Conservation (phyloP, 495 filamentous ascomycete genomes). For the Pseudoneurospora amorphoporcata region DNA sequence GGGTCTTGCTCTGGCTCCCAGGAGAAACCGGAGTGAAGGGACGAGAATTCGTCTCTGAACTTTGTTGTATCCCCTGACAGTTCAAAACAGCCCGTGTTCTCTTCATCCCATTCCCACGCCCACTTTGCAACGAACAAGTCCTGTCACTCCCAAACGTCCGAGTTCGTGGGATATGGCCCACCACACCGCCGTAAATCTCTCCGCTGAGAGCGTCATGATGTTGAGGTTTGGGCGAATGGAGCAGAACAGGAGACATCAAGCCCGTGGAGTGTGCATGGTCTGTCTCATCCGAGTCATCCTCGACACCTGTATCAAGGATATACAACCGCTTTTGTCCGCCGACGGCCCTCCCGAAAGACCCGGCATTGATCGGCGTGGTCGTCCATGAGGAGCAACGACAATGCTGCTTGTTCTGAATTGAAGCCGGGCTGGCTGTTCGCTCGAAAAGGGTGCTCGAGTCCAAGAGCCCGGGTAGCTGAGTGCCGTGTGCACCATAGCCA, state of each 20-base stretch:
- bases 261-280: not conserved
- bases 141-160: not conserved
- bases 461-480: conserved; percentile 27
- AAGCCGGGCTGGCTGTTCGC: not conserved
- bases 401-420: not conserved
- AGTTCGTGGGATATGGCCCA: not conserved
- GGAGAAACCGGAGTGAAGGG: not conserved
- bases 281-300: conserved; percentile 2
- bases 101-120: not conserved
- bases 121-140: not conserved
- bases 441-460: conserved; percentile 7
- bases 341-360: conserved; percentile 7
- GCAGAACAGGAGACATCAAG: not conserved
- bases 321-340: conserved; percentile 2
- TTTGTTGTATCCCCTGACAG: not conserved
- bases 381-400: not conserved
- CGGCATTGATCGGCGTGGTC: not conserved
- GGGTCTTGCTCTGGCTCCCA: not conserved
- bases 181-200: not conserved
- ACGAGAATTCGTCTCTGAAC: not conserved
- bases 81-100: not conserved
- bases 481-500: conserved; percentile 25
- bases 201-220: not conserved
- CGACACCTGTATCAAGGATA: conserved; percentile 10
- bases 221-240: not conserved